These are phyloP conservation scores for Takashimella koratensis DNA, from an alignment of 1,284 basidiomycete species.

Conservation along the genomic window DNA sequence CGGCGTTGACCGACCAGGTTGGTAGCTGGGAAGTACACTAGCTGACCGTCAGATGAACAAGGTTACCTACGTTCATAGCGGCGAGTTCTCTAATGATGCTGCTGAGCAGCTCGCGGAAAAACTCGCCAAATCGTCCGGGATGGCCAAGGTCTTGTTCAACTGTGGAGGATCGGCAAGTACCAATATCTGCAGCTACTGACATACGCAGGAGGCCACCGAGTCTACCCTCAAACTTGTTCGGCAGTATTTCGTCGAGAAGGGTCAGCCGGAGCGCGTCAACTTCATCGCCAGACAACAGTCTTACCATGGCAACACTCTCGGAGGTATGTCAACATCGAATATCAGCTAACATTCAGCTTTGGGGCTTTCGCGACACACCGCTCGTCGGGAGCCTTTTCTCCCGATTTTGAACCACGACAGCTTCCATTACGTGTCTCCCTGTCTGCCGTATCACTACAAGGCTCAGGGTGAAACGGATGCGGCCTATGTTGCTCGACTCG, in stretches of 20 bases:
- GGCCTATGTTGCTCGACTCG: constrained; percentile 68
- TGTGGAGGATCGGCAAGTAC: no score
- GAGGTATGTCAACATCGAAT: constrained; percentile 27
- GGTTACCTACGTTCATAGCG: no score
- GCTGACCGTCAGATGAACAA: no score
- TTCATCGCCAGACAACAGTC: constrained; percentile 75
- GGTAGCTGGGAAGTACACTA: no score
- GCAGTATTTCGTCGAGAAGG: constrained; percentile 61
- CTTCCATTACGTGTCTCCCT: constrained; percentile 52
- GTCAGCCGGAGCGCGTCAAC: constrained; percentile 64
- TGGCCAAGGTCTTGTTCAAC: constrained; percentile 29
- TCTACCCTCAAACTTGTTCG: constrained; percentile 47
- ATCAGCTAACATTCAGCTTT: constrained; percentile 9
- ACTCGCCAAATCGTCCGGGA: constrained; percentile 56
- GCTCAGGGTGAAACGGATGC: constrained; percentile 65
- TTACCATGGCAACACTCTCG: constrained; percentile 78
- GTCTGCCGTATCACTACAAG: constrained; percentile 75
- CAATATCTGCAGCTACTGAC: no score
- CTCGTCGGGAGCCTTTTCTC: constrained; percentile 45
- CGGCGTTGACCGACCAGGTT: constrained; percentile 53
- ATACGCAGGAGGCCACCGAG: constrained; percentile 38
- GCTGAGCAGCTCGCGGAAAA: constrained; percentile 51
- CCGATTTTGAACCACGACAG: constrained; percentile 19
- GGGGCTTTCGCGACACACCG: constrained; percentile 14
- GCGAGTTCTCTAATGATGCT: constrained; percentile 23